These are phyloP conservation scores for Alternaria rosae DNA, from an alignment of 2,329 filamentous ascomycete species.

Conservation along the genomic window DNA sequence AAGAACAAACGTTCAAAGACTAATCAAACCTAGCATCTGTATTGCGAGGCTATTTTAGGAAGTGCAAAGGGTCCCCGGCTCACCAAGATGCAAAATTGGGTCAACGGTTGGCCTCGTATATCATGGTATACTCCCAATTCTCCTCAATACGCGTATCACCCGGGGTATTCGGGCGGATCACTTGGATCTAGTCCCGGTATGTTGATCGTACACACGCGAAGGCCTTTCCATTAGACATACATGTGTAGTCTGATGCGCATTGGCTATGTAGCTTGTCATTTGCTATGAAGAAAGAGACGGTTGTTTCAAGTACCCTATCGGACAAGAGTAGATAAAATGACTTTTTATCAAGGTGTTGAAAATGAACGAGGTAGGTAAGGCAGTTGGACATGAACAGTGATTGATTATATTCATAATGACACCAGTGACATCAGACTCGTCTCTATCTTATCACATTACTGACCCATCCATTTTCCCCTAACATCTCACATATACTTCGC, in stretches of 20 bases:
- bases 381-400: background rate
- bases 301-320: background rate
- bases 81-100: background rate
- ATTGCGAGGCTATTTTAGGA: background rate
- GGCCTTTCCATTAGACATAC: background rate
- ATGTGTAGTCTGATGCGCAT: background rate
- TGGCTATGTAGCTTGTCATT: background rate
- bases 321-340: background rate
- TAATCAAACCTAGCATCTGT: background rate
- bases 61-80: background rate
- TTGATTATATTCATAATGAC: background rate
- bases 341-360: background rate
- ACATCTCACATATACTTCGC: conserved; percentile 26
- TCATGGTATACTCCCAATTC: background rate
- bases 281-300: background rate
- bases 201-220: background rate
- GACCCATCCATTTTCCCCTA: background rate
- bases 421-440: background rate
- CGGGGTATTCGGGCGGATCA: background rate
- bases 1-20: background rate
- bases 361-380: no score
- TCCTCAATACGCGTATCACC: background rate
- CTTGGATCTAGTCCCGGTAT: background rate
- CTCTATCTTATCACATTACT: background rate
- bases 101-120: background rate